Base-by-base conservation (phyloP, 106 monocot species). In the Agapanthus africanus region DNA sequence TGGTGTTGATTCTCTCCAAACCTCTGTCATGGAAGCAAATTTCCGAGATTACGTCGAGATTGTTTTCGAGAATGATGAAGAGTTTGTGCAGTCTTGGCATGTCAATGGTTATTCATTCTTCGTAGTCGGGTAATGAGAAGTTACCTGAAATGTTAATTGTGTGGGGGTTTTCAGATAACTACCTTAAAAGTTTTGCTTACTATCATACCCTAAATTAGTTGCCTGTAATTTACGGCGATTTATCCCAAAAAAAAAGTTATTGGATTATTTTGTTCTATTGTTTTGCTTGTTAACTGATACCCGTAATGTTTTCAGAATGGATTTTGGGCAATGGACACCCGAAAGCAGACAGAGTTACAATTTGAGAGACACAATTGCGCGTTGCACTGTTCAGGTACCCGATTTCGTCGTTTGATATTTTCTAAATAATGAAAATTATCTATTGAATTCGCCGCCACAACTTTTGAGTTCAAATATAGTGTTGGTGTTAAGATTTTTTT, bases 11-110 rank as follows among this genome's bases (percentile, higher is more conserved):
- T 25, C 2, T 54, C 69, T 69, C 22, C 69, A 69, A 32, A 21
- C 69, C 21, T 69, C 69, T 0, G 54, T 69, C 8, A 52, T 69
- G 69, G 37, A 35, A 15, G 69, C 69, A 26, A 37, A 69, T 21
- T 69, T 69, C 69, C 33, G 69, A 23, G 69, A 54, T 54, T 69
- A 22, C 37, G 50, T 69, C 2, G 69, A 69, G 35, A 36, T 69
- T 16, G 37, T 69, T 35, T 69, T 52, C 23, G 69, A 69, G 54
- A 69, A 69, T 6, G 16, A 23, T 37, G 50, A 49, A 33, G 68
- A 50, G 3, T 28, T 21, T 9, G 34, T 50, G 31, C 68, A 68
- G 68, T 68, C 68, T 9, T 68, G 68, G 68, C 68, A 68, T 51
- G 32, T 68, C 0, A 50, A 68, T 50, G 50, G 68, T 11, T 33